Conservation (phyloP, 441 rosid genomes). For the Croton laevigatus region DNA sequence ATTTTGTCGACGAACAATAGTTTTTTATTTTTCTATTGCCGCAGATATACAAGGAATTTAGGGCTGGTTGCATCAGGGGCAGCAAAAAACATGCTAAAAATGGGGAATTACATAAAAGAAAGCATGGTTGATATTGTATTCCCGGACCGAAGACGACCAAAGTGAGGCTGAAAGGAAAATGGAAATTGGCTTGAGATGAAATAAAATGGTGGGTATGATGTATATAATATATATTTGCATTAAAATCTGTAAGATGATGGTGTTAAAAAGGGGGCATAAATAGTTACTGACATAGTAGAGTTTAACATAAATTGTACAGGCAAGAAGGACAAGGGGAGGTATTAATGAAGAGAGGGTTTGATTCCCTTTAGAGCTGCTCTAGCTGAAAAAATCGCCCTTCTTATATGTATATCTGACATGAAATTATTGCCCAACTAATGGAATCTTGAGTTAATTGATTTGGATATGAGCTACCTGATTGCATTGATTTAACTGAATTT, state of each 20-base stretch:
- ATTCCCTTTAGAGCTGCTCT: too few species aligned
- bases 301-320: too few species aligned
- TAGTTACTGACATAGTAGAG: too few species aligned
- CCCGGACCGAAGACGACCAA: constrained; percentile 61
- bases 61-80: constrained; percentile 74
- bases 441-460: too few species aligned
- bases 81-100: constrained; percentile 59
- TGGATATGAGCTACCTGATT: too few species aligned
- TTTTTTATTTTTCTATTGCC: background rate
- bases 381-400: too few species aligned
- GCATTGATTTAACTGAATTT: too few species aligned
- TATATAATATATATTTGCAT: background rate
- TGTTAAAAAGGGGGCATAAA: too few species aligned
- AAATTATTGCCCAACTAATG: too few species aligned
- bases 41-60: constrained; percentile 74
- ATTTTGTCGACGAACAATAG: background rate
- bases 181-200: constrained; percentile 2
- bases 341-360: too few species aligned
- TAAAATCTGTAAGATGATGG: background rate
- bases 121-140: constrained; percentile 55
- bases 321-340: too few species aligned
- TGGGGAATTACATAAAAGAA: constrained; percentile 64
- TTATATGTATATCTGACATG: too few species aligned
- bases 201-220: constrained; percentile 5
- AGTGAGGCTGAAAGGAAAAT: constrained; percentile 32